Evolutionary conservation across 108 stramenopile species (phyloP).

Genomic region (Nitzschia palea): DNA sequence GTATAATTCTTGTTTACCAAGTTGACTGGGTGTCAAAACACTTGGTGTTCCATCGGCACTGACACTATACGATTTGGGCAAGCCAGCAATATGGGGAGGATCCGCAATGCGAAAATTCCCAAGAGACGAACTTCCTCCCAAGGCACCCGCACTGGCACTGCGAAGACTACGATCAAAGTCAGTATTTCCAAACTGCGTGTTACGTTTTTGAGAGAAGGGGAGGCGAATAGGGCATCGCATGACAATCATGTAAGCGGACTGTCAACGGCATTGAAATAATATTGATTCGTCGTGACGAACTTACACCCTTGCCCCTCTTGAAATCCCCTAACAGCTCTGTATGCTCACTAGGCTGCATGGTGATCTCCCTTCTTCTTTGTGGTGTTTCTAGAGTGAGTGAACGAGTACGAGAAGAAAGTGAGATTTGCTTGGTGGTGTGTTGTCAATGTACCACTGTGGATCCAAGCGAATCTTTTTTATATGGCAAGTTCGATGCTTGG

Average conservation of each 20-base stretch:
- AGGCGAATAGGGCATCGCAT: background rate
- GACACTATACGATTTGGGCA: constrained; percentile 66
- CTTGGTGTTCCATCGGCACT: constrained; percentile 53
- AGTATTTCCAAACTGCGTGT: constrained; percentile 11
- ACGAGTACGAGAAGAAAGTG: too few species aligned
- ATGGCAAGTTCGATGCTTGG: too few species aligned
- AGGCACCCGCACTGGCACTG: constrained; percentile 37
- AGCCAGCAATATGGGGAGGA: constrained; percentile 33
- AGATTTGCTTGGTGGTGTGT: too few species aligned
- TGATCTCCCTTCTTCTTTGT: background rate
- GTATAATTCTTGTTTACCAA: constrained; percentile 85
- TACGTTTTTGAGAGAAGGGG: background rate
- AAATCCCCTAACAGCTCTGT: constrained; percentile 13
- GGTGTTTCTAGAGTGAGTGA: too few species aligned
- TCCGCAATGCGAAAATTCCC: constrained; percentile 48
- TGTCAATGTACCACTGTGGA: too few species aligned
- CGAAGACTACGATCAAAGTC: constrained; percentile 36
- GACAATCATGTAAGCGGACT: too few species aligned
- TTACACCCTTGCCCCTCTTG: constrained; percentile 2
- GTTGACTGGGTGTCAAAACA: constrained; percentile 71
- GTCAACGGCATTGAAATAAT: background rate
- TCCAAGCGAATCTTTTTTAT: too few species aligned
- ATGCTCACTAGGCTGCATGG: constrained; percentile 5
- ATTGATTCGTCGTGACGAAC: background rate
- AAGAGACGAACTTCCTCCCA: constrained; percentile 43